Percentiles rank a stretch among this genome's conserved stretches.
Conservation (phyloP, 805 yeast species). For the Metschnikowia orientalis region DNA sequence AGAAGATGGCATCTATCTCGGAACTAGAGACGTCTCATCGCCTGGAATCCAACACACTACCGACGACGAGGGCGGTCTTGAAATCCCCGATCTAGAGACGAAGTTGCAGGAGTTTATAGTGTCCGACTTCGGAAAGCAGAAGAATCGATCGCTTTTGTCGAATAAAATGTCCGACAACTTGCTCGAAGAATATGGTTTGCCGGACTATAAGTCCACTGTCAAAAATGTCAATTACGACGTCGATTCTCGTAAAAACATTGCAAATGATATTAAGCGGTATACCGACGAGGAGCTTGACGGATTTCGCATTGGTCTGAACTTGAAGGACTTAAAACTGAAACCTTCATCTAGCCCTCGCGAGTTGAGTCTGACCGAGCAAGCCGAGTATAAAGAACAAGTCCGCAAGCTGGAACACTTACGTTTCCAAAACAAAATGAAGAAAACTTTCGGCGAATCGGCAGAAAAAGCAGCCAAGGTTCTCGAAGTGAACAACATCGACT, state of each 20-base stretch:
- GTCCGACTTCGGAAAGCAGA: constrained; percentile 14
- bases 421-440: constrained; percentile 28
- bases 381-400: constrained; percentile 23
- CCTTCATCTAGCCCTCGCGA: constrained; percentile 8
- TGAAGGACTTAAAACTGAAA: constrained; percentile 1
- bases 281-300: constrained; percentile 31
- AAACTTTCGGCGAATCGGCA: constrained; percentile 21
- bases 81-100: constrained; percentile 16
- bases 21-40: constrained; percentile 14
- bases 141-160: constrained; percentile 28
- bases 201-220: constrained; percentile 26
- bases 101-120: constrained; percentile 18
- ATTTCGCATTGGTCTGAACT: constrained; percentile 28
- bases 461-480: constrained; percentile 20
- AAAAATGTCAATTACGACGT: constrained; percentile 28
- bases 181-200: constrained; percentile 38
- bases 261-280: constrained; percentile 22
- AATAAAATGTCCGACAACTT: constrained; percentile 29
- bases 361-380: constrained; percentile 26
- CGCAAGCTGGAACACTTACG: constrained; percentile 24
- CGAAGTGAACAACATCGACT: constrained; percentile 33
- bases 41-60: constrained; percentile 1
- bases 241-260: constrained; percentile 14
- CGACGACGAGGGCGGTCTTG: constrained; percentile 10
- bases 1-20: constrained; percentile 37